Base-by-base conservation (phyloP, 2,329 filamentous ascomycete species). In the Pleurostoma richardsiae region DNA sequence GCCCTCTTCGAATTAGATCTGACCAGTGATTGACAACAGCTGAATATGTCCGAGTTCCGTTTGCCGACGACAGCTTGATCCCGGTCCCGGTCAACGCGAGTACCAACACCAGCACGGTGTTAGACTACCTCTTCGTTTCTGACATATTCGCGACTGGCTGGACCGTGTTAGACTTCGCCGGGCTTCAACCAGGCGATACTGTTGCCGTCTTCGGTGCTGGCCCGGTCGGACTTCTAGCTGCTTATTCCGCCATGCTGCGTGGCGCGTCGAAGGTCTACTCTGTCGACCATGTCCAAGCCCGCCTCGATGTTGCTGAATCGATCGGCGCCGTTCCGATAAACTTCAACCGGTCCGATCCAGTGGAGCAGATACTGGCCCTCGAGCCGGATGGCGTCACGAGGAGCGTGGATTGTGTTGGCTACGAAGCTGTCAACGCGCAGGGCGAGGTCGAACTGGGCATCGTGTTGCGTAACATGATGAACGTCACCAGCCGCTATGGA, bases 61-160 rank as follows among this genome's bases (percentile, higher is more conserved):
- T 54, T 29, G 54, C 51, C 10, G 54, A 56, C 38, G 40, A 53
- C 10, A 43, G 29, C 11, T 49, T 56, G 7, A 42, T 53, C n/a
- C 42, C 46, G n/a, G 52, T 57, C 28, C 48, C 53, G 28, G 42
- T 48, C 31, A 52, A 50, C 40, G 39, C 36, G 28, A 40, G 39
- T 28, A 30, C 48, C 4, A 49, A 56, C 43, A 26, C 29, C 11
- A 36, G 29, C 10, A 31, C 42, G 29, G 30, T 31, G 0, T 41
- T 50, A 26, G 48, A 64, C 39, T 63, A 58, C 30, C 39, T 63
- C 3, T 48, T 58, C 7, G n/a, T 64, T 6, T 53, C 57, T 6
- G 67, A 70, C 46, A 67, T 71, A 41, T 67, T 68, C 49, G 51
- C 59, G 6, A 69, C 66, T 1, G 67, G 58, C 6, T 72, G 68